Percentiles rank a stretch among this genome's conserved stretches.
These are phyloP conservation scores for Serendipita vermifera DNA, from an alignment of 768 basidiomycete species.

Conservation along the genomic window DNA sequence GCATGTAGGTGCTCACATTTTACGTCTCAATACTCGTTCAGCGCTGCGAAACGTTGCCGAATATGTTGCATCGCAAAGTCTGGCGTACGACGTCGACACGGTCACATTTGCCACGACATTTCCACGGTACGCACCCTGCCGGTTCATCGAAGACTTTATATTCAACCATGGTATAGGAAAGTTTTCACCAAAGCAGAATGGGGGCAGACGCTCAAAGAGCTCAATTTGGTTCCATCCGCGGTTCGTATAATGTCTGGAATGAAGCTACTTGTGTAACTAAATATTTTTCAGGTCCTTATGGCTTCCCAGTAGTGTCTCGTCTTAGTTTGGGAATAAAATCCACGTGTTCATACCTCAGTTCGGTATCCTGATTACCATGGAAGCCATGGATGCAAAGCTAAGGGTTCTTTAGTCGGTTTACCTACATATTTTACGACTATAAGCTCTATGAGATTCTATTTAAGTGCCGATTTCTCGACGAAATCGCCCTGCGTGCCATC, in stretches of 20 bases:
- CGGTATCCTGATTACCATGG: too few species aligned
- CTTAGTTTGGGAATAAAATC: too few species aligned
- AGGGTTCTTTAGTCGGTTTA: too few species aligned
- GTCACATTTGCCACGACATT: constrained; percentile 70
- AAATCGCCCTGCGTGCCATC: too few species aligned
- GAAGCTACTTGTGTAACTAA: background rate
- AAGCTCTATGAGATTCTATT: too few species aligned
- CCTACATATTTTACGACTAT: too few species aligned
- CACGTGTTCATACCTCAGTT: too few species aligned
- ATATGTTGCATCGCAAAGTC: constrained; percentile 62
- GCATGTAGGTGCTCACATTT: background rate
- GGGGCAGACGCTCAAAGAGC: constrained; percentile 62
- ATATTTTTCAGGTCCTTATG: background rate
- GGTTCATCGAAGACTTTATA: background rate
- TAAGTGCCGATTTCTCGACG: too few species aligned
- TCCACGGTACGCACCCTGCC: constrained; percentile 47
- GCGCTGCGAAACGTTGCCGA: constrained; percentile 80
- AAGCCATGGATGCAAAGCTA: too few species aligned
- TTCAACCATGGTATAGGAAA: constrained; percentile 40
- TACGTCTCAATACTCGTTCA: constrained; percentile 22
- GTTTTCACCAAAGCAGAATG: constrained; percentile 60
- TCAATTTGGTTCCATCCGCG: constrained; percentile 85
- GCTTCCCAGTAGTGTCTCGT: too few species aligned
- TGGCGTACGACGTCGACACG: constrained; percentile 60
- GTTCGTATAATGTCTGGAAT: constrained; percentile 34